These are phyloP conservation scores for Medicago lupulina DNA, from an alignment of 306 rosid species.

Conservation along the genomic window DNA sequence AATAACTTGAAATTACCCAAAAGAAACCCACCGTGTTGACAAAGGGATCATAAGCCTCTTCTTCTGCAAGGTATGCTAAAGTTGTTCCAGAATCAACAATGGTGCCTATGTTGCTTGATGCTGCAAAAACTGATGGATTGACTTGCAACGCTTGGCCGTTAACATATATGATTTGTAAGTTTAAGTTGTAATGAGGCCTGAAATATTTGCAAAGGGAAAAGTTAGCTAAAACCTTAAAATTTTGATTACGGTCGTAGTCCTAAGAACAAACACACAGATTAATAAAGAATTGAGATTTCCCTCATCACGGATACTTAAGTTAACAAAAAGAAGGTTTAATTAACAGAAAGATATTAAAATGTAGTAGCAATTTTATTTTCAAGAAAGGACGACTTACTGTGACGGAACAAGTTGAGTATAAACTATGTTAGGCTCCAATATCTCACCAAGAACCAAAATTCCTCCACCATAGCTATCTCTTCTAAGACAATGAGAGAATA, in stretches of 20 bases:
- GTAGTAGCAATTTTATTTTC: slow-evolving; percentile 8
- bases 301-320: not conserved
- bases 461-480: slow-evolving; percentile 95
- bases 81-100: slow-evolving; percentile 97
- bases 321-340: not conserved
- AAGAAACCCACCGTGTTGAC: slow-evolving; percentile 77
- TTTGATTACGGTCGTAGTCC: not conserved
- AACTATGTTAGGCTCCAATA: slow-evolving; percentile 83
- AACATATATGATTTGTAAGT: slow-evolving; percentile 90
- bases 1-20: slow-evolving; percentile 31
- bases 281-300: slow-evolving; percentile 23
- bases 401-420: slow-evolving; percentile 87
- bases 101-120: slow-evolving; percentile 84
- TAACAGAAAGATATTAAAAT: slow-evolving; percentile 5
- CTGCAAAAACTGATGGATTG: slow-evolving; percentile 72
- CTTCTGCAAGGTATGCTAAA: slow-evolving; percentile 94
- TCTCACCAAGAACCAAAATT: slow-evolving; percentile 90
- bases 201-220: slow-evolving; percentile 41
- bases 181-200: slow-evolving; percentile 97
- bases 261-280: not conserved
- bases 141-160: slow-evolving; percentile 69
- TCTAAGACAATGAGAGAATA: slow-evolving; percentile 91
- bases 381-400: slow-evolving; percentile 72
- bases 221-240: slow-evolving; percentile 32
- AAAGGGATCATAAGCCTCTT: slow-evolving; percentile 83